Conservation (phyloP, 2,329 filamentous ascomycete species). For the Scedosporium dehoogii region DNA sequence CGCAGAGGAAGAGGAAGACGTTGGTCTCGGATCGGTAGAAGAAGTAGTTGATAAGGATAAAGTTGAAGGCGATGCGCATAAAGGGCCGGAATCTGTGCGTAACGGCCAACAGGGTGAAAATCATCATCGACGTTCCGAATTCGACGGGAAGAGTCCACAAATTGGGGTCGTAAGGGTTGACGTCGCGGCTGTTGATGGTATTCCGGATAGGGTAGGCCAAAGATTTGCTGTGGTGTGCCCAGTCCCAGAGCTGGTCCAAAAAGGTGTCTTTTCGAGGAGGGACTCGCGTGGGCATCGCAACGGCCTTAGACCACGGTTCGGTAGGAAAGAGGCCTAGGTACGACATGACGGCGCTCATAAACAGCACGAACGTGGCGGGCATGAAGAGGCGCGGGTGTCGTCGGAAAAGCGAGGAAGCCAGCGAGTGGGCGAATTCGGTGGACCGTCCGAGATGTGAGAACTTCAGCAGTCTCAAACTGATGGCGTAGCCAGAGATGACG, state of each 20-base stretch:
- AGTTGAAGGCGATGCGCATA: conserved; percentile 43
- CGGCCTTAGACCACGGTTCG: conserved; percentile 2
- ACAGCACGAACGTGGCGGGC: conserved; percentile 43
- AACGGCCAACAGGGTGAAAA: conserved; percentile 51
- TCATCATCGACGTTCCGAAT: conserved; percentile 51
- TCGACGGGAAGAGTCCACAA: conserved; percentile 56
- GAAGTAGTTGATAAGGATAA: conserved; percentile 51
- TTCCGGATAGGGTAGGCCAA: conserved; percentile 2
- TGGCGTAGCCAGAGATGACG: conserved; percentile 47
- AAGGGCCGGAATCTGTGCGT: conserved; percentile 34
- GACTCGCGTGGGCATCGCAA: conserved; percentile 2
- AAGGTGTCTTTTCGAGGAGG: neutral
- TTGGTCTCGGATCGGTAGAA: conserved; percentile 59
- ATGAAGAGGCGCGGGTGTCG: conserved; percentile 39
- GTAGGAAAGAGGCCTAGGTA: conserved; percentile 2
- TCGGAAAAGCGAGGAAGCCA: conserved; percentile 37
- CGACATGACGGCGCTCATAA: conserved; percentile 19
- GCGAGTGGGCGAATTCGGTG: conserved; percentile 28
- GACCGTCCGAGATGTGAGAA: conserved; percentile 34
- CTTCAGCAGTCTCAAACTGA: conserved; percentile 38
- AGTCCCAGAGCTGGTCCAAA: neutral
- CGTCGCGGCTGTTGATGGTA: conserved; percentile 5
- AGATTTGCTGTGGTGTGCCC: neutral
- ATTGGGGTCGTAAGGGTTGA: conserved; percentile 46
- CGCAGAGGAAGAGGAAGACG: conserved; percentile 48